These are phyloP conservation scores for Solanum clarkiae DNA, from an alignment of 257 asterid species.

Conservation along the genomic window DNA sequence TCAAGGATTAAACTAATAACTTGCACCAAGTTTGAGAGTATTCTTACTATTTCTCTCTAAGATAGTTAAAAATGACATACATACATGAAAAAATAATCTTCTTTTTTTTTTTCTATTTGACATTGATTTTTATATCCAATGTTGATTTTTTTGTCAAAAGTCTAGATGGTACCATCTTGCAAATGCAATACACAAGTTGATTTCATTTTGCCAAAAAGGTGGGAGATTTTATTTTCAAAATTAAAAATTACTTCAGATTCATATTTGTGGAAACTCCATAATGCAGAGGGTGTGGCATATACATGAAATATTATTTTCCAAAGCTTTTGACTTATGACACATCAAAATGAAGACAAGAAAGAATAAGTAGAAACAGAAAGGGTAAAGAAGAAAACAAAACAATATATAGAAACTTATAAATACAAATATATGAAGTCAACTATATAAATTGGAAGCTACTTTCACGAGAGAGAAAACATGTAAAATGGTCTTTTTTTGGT, in stretches of 20 bases:
- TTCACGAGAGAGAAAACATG: background rate
- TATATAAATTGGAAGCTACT: background rate
- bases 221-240: background rate
- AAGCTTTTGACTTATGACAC: background rate
- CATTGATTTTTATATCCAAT: no score
- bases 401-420: background rate
- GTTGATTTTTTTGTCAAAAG: background rate
- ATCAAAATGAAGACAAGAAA: background rate
- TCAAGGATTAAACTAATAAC: no score
- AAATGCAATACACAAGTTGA: background rate
- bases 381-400: background rate
- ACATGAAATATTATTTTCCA: background rate
- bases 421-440: background rate
- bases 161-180: background rate
- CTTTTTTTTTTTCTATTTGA: no score
- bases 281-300: background rate
- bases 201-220: background rate
- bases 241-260: background rate
- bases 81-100: no score
- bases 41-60: no score
- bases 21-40: no score
- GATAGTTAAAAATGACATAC: no score
- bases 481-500: background rate
- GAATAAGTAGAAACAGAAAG: background rate
- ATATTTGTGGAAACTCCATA: background rate